Evolutionary conservation across 306 rosid genomes (phyloP).

Genomic region (Notholithocarpus densiflorus): DNA sequence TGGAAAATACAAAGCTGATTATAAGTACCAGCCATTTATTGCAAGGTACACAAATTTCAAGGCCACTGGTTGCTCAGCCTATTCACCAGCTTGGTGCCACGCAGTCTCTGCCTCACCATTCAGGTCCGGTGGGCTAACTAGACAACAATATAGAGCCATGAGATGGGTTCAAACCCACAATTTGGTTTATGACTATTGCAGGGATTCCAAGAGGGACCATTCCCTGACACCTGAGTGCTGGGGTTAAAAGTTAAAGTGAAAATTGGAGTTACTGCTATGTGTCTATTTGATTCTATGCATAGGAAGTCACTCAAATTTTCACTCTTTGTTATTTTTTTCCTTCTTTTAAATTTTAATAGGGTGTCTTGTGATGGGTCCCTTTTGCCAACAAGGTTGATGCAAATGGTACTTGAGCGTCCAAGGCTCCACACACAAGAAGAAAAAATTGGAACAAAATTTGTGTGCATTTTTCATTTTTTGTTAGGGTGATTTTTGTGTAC

Average conservation of each 20-base stretch:
- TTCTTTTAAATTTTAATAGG: constrained; percentile 1
- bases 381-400: constrained; percentile 21
- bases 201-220: constrained; percentile 70
- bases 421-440: constrained; percentile 21
- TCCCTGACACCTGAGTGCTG: constrained; percentile 87
- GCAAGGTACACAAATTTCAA: constrained; percentile 72
- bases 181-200: constrained; percentile 82
- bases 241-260: constrained; percentile 19
- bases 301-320: constrained; percentile 20
- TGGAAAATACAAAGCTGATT: constrained; percentile 95
- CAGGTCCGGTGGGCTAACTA: constrained; percentile 73
- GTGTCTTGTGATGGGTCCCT: constrained; percentile 34
- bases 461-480: constrained; percentile 13
- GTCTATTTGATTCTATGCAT: not conserved
- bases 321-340: constrained; percentile 3
- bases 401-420: constrained; percentile 37
- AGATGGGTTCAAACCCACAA: constrained; percentile 81
- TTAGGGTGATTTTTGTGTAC: constrained; percentile 10
- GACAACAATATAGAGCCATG: constrained; percentile 58
- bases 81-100: constrained; percentile 59
- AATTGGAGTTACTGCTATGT: not conserved
- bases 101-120: constrained; percentile 73
- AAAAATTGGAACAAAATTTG: constrained; percentile 25
- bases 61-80: constrained; percentile 85
- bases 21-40: constrained; percentile 84